Conservation (phyloP, 192 early-diverging fungal genomes). For the Backusella circina region DNA sequence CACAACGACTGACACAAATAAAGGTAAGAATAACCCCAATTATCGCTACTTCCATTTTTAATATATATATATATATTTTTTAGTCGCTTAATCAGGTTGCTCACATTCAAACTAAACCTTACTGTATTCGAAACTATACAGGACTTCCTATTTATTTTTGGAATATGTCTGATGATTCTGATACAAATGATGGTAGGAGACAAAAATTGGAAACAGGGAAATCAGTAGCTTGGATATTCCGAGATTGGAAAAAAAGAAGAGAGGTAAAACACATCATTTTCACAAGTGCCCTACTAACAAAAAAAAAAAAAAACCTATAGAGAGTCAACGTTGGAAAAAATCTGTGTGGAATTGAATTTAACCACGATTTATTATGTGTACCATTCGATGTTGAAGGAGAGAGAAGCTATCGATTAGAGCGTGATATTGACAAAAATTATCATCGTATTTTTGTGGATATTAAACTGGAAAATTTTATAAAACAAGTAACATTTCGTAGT, state of each 20-base stretch:
- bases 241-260: conserved; percentile 75
- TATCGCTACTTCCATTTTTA: neutral
- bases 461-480: conserved; percentile 65
- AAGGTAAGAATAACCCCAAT: neutral
- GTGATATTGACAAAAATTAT: conserved; percentile 53
- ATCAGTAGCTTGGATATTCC: conserved; percentile 71
- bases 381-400: conserved; percentile 73
- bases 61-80: neutral
- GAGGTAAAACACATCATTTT: conserved; percentile 45
- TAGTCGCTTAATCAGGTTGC: conserved; percentile 13
- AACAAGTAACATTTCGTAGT: conserved; percentile 75
- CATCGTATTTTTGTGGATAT: conserved; percentile 79
- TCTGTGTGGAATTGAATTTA: conserved; percentile 57
- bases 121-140: conserved; percentile 74
- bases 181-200: conserved; percentile 43
- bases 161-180: conserved; percentile 51
- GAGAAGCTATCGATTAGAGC: conserved; percentile 59
- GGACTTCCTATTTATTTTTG: conserved; percentile 75
- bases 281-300: neutral
- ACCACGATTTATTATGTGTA: conserved; percentile 52
- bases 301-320: neutral
- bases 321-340: conserved; percentile 13
- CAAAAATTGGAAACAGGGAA: conserved; percentile 53
- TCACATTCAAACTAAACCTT: conserved; percentile 45
- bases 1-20: conserved; percentile 39